Conservation (phyloP, 139 green algal genomes). For the Chlamydomonas schloesseri region DNA sequence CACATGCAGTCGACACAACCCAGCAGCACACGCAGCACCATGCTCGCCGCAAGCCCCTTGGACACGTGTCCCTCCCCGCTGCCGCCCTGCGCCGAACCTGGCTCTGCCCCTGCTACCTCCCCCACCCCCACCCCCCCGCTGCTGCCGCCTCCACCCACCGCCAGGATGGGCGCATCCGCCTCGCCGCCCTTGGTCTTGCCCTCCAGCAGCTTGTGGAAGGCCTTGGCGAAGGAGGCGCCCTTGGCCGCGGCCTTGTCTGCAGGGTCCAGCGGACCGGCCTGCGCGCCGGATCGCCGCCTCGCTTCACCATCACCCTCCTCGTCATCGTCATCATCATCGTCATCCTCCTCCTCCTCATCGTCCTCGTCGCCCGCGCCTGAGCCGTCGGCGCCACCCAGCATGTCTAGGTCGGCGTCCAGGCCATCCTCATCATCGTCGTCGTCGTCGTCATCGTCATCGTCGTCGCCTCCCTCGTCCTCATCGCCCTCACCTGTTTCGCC, state of each 20-base stretch:
- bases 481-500: conserved; percentile 13
- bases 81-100: too few relatives aligned
- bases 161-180: conserved; percentile 48
- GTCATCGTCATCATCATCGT: conserved; percentile 2
- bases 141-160: conserved; percentile 9
- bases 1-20: too few relatives aligned
- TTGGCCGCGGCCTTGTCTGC: conserved; percentile 72
- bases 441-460: neutral
- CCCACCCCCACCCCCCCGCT: neutral
- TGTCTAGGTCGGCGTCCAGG: conserved; percentile 39
- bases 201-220: conserved; percentile 79
- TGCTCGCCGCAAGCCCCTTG: too few relatives aligned
- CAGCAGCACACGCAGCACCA: neutral
- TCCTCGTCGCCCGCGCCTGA: conserved; percentile 22
- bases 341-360: conserved; percentile 12
- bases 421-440: neutral
- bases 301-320: conserved; percentile 14
- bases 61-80: too few relatives aligned
- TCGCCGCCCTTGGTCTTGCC: conserved; percentile 9
- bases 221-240: conserved; percentile 77
- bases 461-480: neutral
- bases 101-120: too few relatives aligned
- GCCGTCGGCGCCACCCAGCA: neutral
- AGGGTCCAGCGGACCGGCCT: neutral
- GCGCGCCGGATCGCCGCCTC: conserved; percentile 13